Base-by-base conservation (phyloP, 1,284 basidiomycete species). In the Taiwanofungus camphoratus region DNA sequence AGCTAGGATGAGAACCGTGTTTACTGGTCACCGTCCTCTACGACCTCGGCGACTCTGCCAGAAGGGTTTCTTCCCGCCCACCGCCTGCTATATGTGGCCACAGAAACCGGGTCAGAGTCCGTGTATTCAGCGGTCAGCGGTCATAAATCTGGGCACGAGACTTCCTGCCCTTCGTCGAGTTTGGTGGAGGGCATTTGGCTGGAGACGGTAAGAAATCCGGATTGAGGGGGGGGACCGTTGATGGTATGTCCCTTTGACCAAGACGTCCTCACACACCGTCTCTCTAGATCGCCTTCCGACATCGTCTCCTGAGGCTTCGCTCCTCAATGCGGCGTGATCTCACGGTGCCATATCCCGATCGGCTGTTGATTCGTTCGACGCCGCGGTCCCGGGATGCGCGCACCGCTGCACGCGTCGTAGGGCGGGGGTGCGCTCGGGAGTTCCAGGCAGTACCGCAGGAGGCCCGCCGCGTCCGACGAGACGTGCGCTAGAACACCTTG, bases 341-440 rank as follows among this genome's bases (percentile, higher is more conserved):
- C n/a, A n/a, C n/a, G n/a, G n/a, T n/a, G n/a, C n/a, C n/a, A n/a
- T n/a, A n/a, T n/a, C n/a, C n/a, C n/a, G n/a, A n/a, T n/a, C n/a
- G n/a, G n/a, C n/a, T n/a, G n/a, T n/a, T n/a, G n/a, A n/a, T n/a
- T n/a, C n/a, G n/a, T n/a, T 60, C 16, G 79, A 82, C 0, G 65
- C 48, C 3, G 33, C 46, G 52, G 88, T 88, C 15, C 57, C 37
- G 3, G 62, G 52, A 45, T 79, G 73, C 16, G 79, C 72, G 41
- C 67, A 60, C 81, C 83, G 88, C 34, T 74, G 70, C 7, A 83
- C 75, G 13, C 81, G 71, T 11, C 84, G 71, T 33, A 88, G 59
- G 50, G 53, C 15, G 46, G 45, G 8, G 63, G 61, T 4, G 63
- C 61, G 3, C 55, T 52, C 0, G 74, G 74, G 4, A 70, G 54